These are phyloP conservation scores for Talaromyces islandicus DNA, from an alignment of 2,329 filamentous ascomycete species.

Conservation along the genomic window DNA sequence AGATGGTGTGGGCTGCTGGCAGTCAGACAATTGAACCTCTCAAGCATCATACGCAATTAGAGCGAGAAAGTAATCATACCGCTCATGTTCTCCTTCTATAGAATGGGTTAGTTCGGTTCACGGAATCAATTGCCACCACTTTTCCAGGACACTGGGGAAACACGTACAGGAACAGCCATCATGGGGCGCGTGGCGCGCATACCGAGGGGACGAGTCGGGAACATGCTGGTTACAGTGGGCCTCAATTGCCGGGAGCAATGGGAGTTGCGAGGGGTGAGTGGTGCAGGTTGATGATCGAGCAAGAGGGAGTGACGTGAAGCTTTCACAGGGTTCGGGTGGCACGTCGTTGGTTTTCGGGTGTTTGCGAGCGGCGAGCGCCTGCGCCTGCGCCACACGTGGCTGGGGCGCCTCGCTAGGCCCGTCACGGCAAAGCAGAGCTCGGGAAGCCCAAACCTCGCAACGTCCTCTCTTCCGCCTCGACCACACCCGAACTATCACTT, in stretches of 20 bases:
- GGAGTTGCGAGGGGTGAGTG: neutral
- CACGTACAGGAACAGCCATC: conserved; percentile 64
- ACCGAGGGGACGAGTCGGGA: conserved; percentile 58
- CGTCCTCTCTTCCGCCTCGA: conserved; percentile 16
- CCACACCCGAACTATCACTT: conserved; percentile 14
- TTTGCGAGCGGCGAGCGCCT: conserved; percentile 20
- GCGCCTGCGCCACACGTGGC: conserved; percentile 25
- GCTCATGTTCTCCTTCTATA: conserved; percentile 58
- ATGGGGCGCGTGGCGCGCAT: conserved; percentile 49
- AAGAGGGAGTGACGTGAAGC: conserved; percentile 16
- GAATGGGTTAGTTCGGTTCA: conserved; percentile 32
- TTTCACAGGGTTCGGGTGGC: conserved; percentile 15
- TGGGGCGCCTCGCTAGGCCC: conserved; percentile 28
- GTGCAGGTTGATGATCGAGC: conserved; percentile 4
- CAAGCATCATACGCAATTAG: neutral
- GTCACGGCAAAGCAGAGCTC: conserved; percentile 26
- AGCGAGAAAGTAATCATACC: conserved; percentile 39
- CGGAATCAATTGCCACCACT: conserved; percentile 4
- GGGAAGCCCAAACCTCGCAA: conserved; percentile 21
- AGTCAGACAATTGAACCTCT: conserved; percentile 17
- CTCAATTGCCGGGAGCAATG: neutral
- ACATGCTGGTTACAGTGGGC: conserved; percentile 44
- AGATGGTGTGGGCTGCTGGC: conserved; percentile 80
- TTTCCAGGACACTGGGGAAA: conserved; percentile 10
- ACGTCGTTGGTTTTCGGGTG: conserved; percentile 22